A percentile compares a stretch with the other conserved stretches of the same genome.
phyloP scores from a whole-genome alignment of 2,329 filamentous ascomycete species.

The Trichophyton rubrum region DNA sequence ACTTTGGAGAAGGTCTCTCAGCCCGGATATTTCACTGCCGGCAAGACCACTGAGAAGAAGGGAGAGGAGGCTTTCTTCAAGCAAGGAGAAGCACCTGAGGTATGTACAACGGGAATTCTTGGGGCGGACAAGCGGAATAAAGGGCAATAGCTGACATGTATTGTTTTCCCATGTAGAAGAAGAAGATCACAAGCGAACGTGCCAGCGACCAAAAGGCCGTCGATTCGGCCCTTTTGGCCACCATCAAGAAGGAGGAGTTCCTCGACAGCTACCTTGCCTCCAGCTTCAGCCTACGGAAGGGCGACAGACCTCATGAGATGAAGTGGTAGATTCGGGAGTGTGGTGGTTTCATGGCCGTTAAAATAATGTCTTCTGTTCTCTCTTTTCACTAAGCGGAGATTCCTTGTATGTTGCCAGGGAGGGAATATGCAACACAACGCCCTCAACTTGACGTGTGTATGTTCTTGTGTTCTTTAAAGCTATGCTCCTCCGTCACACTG shows the following conservation, averaged over 20 bases:
- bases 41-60: conserved; percentile 86
- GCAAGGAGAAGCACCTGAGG: conserved; percentile 95
- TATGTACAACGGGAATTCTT: conserved; percentile 38
- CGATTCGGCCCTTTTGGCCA: conserved; percentile 88
- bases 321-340: conserved; percentile 57
- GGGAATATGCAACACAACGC: conserved; percentile 9
- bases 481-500: conserved; percentile 11
- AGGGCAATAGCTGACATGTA: conserved; percentile 25
- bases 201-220: conserved; percentile 96
- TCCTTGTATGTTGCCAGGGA: conserved; percentile 10
- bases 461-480: conserved; percentile 7
- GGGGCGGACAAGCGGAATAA: neutral
- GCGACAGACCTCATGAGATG: conserved; percentile 99
- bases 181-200: conserved; percentile 81
- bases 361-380: conserved; percentile 5
- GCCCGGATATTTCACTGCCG: conserved; percentile 89
- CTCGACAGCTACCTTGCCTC: conserved; percentile 86
- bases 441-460: conserved; percentile 3
- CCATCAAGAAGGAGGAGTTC: conserved; percentile 96
- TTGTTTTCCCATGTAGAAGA: conserved; percentile 57
- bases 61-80: conserved; percentile 99
- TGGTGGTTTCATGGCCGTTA: conserved; percentile 3
- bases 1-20: conserved; percentile 72
- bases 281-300: conserved; percentile 97
- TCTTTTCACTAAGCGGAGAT: neutral